These are phyloP conservation scores for Tulasnella calospora DNA, from an alignment of 768 basidiomycete species.

Conservation along the genomic window DNA sequence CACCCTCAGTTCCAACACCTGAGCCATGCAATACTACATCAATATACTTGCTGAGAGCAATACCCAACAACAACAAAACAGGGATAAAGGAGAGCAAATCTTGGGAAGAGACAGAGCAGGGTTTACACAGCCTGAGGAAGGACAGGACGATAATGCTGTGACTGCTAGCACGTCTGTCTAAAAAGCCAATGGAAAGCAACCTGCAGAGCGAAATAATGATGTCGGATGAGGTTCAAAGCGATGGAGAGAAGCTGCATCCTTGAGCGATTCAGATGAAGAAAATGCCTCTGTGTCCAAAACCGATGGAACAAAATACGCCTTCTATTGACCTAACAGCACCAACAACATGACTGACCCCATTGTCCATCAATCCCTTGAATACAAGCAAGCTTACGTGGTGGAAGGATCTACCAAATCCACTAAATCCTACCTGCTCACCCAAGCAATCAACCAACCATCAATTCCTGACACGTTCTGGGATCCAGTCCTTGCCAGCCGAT, in stretches of 20 bases:
- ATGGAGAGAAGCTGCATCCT: neutral
- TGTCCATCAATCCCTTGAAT: neutral
- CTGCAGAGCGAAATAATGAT: neutral
- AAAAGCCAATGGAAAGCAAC: neutral
- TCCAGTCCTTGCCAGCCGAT: conserved; percentile 15
- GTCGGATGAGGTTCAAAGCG: neutral
- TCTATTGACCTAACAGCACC: neutral
- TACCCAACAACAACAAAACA: neutral
- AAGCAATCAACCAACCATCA: neutral
- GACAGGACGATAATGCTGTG: neutral
- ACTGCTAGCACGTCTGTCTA: neutral
- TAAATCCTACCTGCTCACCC: conserved; percentile 1
- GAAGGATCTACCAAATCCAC: conserved; percentile 12
- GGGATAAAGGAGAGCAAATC: neutral
- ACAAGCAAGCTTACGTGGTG: neutral
- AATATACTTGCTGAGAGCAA: neutral
- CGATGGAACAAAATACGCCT: neutral
- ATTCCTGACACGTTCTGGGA: conserved; percentile 27
- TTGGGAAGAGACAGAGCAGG: neutral
- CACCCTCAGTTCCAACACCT: neutral
- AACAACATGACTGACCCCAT: neutral
- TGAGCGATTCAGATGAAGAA: neutral
- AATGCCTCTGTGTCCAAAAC: neutral
- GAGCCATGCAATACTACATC: neutral
- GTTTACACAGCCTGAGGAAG: neutral